Percentiles rank a stretch among this genome's conserved stretches.
phyloP scores from a whole-genome alignment of 305 asterid species.

The Fraxinus albicans region DNA sequence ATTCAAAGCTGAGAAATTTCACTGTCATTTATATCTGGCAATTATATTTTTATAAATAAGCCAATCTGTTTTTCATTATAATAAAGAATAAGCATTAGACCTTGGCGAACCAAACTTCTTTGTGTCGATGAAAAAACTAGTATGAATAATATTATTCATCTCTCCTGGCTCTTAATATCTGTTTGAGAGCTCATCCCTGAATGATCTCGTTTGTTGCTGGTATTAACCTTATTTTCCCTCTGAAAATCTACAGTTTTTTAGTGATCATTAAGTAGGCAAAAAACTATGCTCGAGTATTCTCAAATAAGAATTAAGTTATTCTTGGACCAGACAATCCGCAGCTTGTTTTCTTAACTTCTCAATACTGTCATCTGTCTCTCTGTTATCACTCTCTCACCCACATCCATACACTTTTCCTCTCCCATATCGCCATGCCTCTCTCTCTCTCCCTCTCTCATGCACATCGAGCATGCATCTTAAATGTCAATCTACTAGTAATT shows the following conservation, averaged over 20 bases:
- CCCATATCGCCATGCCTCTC: neutral
- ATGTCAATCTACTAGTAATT: neutral
- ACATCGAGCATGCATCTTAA: neutral
- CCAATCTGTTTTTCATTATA: too few species aligned
- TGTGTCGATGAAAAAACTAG: neutral
- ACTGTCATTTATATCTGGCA: too few species aligned
- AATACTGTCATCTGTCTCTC: neutral
- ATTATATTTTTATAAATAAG: too few species aligned
- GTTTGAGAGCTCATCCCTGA: neutral
- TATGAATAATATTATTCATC: neutral
- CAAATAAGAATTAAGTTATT: neutral
- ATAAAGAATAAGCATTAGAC: neutral
- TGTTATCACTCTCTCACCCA: neutral
- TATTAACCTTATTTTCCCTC: neutral
- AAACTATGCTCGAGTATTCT: neutral
- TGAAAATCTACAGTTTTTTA: neutral
- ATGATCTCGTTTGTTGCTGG: neutral
- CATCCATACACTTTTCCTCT: neutral
- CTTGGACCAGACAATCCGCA: neutral
- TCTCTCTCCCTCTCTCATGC: neutral
- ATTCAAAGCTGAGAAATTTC: too few species aligned
- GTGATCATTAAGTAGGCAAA: neutral
- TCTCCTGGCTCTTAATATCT: neutral
- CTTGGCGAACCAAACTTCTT: neutral
- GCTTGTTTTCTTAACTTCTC: neutral